A percentile compares a stretch with the other conserved stretches of the same genome.
Evolutionary conservation across 2,329 filamentous ascomycete species (phyloP).

Genomic region (Karstenula rhodostoma): DNA sequence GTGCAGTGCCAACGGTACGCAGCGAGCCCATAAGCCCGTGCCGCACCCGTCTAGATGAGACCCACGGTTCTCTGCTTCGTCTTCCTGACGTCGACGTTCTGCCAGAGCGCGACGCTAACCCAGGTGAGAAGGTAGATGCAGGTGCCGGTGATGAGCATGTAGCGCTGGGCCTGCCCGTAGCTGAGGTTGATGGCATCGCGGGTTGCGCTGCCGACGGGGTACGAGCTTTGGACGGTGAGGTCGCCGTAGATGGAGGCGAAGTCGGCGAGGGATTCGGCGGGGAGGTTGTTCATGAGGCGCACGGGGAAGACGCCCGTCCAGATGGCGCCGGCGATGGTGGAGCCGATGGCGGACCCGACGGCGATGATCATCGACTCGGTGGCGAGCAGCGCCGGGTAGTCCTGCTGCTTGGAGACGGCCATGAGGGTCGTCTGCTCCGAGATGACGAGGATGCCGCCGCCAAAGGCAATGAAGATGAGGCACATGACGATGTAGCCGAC

Average conservation of each 20-base stretch:
- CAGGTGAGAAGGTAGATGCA: conserved; percentile 37
- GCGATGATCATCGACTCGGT: conserved; percentile 68
- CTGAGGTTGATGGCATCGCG: conserved; percentile 53
- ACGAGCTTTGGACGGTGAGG: conserved; percentile 63
- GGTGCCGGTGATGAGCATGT: conserved; percentile 48
- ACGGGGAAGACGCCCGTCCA: conserved; percentile 68
- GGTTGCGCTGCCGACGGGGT: conserved; percentile 59
- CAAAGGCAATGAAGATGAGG: conserved; percentile 47
- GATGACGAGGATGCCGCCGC: conserved; percentile 44
- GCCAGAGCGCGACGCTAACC: conserved; percentile 36
- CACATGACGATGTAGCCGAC: conserved; percentile 48
- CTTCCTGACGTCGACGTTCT: conserved; percentile 42
- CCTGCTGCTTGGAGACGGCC: conserved; percentile 43
- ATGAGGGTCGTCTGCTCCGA: conserved; percentile 46
- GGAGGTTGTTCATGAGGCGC: conserved; percentile 57
- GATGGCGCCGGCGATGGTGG: conserved; percentile 69
- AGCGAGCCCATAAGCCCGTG: not conserved
- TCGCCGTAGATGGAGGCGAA: conserved; percentile 58
- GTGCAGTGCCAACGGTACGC: not conserved
- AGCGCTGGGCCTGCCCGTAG: conserved; percentile 47
- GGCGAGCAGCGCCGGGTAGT: conserved; percentile 43
- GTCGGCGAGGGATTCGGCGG: conserved; percentile 52
- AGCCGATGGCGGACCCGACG: conserved; percentile 58
- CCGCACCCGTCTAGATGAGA: conserved; percentile 30
- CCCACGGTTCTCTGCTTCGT: conserved; percentile 45